Conservation (phyloP, 768 basidiomycete species). For the Mycena galericulata region DNA sequence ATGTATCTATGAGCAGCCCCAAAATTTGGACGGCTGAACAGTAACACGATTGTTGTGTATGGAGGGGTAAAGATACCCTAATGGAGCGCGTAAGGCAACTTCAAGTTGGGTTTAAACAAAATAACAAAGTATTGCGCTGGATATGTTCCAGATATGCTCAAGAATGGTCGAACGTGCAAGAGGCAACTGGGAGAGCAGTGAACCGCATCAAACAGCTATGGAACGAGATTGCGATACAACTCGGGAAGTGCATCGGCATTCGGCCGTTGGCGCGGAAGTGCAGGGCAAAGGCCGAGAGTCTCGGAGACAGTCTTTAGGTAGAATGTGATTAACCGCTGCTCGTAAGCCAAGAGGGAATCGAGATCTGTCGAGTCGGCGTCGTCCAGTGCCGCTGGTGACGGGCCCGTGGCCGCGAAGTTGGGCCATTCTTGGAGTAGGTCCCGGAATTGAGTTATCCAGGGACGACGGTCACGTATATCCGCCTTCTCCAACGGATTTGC, state of each 20-base stretch:
- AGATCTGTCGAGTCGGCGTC: not conserved
- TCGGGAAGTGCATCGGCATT: constrained; percentile 9
- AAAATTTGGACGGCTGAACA: too few relatives aligned
- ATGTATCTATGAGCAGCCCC: too few relatives aligned
- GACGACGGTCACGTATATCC: not conserved
- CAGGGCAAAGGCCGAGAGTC: constrained; percentile 14
- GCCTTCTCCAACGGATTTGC: constrained; percentile 15
- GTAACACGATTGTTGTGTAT: too few relatives aligned
- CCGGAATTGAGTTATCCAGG: constrained; percentile 18
- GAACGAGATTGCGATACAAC: constrained; percentile 12
- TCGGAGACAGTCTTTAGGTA: constrained; percentile 22
- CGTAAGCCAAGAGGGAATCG: constrained; percentile 6
- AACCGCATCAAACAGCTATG: too few relatives aligned
- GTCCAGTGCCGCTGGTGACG: not conserved
- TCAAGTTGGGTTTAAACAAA: too few relatives aligned
- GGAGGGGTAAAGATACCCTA: too few relatives aligned
- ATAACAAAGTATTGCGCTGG: too few relatives aligned
- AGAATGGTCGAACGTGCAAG: too few relatives aligned
- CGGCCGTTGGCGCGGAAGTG: constrained; percentile 14
- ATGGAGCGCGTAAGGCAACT: too few relatives aligned
- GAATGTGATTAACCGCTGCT: constrained; percentile 22
- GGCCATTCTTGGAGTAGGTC: constrained; percentile 23
- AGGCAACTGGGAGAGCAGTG: too few relatives aligned
- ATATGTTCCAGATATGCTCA: too few relatives aligned
- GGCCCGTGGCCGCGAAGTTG: not conserved